Evolutionary conservation across 257 asterid genomes (phyloP), one percentile per base, ranked within the genome.

Genomic region (Fraxinus anomala): DNA sequence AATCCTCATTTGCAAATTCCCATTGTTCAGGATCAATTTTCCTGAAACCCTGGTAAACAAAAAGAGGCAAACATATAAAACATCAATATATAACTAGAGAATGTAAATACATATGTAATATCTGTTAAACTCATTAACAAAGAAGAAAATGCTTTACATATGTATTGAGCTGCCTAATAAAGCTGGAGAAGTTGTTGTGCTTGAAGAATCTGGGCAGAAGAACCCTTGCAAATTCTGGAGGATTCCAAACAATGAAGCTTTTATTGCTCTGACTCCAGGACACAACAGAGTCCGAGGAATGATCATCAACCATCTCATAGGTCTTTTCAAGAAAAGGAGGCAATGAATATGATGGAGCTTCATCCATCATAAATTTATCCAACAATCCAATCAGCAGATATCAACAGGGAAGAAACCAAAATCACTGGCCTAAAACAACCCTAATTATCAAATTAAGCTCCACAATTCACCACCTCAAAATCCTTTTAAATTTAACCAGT

Each of bases 181-280:
- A 94, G 90, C 98, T 94, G 83, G 97, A 92, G 87, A 94, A 94
- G 78, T 94, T 94, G 87, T 77, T 89, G 92, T 94, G 98, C 90
- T 94, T 94, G 78, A 94, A 94, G 86, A 83, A 94, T 85, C 87
- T 87, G 2, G 98, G 98, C 78, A 94, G 80, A 70, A 94, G 88
- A 68, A 72, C 89, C 82, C 92, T 82, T 11, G 98, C 84, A 83
- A 94, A 89, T 47, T 92, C 94, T 1, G 91, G 91, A 59, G 96
- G 92, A 78, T 90, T 85, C 97, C 96, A 89, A 74, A 94, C 98
- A 66, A 91, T 83, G 87, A 94, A 94, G 84, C 96, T 94, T 82
- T 77, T 85, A 75, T 88, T 87, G 69, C 73, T 91, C 76, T 26
- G 86, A 80, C 97, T 91, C 98, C 98, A 94, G 5, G 97, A 94